Base-by-base conservation (phyloP, 352 stramenopile genomes). In the Globisporangium megalacanthum region DNA sequence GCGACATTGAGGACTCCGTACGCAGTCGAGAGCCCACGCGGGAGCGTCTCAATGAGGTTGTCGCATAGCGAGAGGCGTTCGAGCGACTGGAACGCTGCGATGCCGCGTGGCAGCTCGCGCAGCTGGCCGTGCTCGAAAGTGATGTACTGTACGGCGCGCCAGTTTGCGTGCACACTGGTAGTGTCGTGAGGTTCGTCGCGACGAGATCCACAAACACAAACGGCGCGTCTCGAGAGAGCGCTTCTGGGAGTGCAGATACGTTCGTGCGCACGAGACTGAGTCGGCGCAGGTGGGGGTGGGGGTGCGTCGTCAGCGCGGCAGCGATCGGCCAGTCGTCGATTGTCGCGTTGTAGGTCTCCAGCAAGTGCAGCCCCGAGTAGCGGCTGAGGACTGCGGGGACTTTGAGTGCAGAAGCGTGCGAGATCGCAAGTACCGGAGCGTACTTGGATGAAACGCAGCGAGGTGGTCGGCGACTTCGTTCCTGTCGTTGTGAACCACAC, bases 271-370 rank as follows among this genome's bases (percentile, higher is more conserved):
- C 37, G 6, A 62, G 20, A 13, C 19, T 47, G 15, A 64, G 15
- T 8, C 36, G 45, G 11, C 37, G 49, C 29, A 62, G 49, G n/a
- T 15, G 20, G 2, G n/a, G 37, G n/a, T 56, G 56, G 3, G 49
- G 19, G 31, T 25, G 7, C 0, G 13, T 39, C 0, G 39, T 39
- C 44, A 75, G 51, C 0, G 60, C 22, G 1, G 64, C 57, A 1
- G 52, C 14, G 3, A 11, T 10, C 9, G 50, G 33, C 67, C 64
- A 75, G 31, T 69, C 55, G 19, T 31, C 10, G n/a, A 74, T 58
- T 6, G 67, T 67, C 31, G 58, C 52, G 58, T 71, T 69, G 49
- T 64, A 66, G 13, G 71, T 29, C 31, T 65, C 52, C 4, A 70
- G 13, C 39, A 42, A 48, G 14, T 64, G n/a, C 6, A 73, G 42